Conservation (phyloP, 805 yeast genomes). For the Starmerella floricola region DNA sequence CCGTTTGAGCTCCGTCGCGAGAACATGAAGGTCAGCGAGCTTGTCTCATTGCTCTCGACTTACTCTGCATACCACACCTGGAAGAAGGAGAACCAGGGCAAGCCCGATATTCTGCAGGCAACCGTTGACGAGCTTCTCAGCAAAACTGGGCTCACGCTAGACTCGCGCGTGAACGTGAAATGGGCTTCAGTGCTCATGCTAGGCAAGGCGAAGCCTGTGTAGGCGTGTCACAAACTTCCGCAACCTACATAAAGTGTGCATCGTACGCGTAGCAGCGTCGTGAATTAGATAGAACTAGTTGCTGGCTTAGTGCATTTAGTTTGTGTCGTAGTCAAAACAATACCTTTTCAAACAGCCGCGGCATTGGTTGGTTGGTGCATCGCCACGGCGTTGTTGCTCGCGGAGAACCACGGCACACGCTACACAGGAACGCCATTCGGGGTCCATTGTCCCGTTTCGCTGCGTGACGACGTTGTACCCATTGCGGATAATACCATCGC, state of each 20-base stretch:
- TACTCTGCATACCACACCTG: constrained; percentile 61
- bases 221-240: too few species aligned
- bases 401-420: constrained; percentile 70
- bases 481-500: constrained; percentile 46
- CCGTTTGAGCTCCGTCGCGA: constrained; percentile 21
- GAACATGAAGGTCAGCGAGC: constrained; percentile 34
- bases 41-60: constrained; percentile 45
- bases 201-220: constrained; percentile 9
- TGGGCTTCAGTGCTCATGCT: constrained; percentile 36
- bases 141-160: constrained; percentile 39
- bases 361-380: constrained; percentile 52
- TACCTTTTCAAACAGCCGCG: constrained; percentile 50
- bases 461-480: constrained; percentile 58
- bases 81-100: constrained; percentile 35
- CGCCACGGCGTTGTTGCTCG: constrained; percentile 51
- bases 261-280: too few species aligned
- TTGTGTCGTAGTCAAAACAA: too few species aligned
- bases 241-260: not conserved
- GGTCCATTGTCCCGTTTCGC: constrained; percentile 48
- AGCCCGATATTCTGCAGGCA: constrained; percentile 38
- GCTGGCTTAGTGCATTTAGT: too few species aligned
- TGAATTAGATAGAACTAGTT: too few species aligned
- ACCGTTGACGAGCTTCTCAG: constrained; percentile 37
- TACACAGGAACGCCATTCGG: constrained; percentile 54
- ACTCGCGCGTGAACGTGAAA: constrained; percentile 33